Evolutionary conservation across 768 basidiomycete species (phyloP).

Genomic region (Mycena galopus): DNA sequence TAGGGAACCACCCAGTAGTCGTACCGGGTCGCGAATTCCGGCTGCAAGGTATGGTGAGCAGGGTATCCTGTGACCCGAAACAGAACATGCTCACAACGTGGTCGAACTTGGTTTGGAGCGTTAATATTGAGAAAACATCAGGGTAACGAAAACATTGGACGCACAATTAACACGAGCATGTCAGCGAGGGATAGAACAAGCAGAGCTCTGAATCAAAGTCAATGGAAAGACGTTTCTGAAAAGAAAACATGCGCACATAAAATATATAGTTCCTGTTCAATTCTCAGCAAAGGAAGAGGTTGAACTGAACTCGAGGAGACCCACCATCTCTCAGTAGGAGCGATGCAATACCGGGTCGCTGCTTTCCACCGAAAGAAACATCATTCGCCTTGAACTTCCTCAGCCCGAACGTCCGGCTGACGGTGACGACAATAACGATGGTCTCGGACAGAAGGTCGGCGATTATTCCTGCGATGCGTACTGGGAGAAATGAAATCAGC

Average conservation of each 20-base stretch:
- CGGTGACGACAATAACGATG: constrained; percentile 47
- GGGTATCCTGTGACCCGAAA: neutral
- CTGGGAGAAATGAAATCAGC: constrained; percentile 20
- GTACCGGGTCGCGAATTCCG: constrained; percentile 45
- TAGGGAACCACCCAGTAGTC: constrained; percentile 53
- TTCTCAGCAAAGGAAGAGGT: neutral
- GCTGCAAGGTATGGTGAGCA: constrained; percentile 29
- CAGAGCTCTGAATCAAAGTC: constrained; percentile 37
- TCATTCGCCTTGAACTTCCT: constrained; percentile 17
- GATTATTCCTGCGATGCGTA: constrained; percentile 45
- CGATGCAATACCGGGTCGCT: constrained; percentile 41
- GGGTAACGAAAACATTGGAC: neutral
- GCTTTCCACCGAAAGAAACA: constrained; percentile 35
- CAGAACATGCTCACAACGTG: constrained; percentile 40
- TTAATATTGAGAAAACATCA: neutral
- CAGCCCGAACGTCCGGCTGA: constrained; percentile 40
- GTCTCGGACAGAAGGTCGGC: constrained; percentile 46
- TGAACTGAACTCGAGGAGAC: neutral
- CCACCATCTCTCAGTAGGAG: constrained; percentile 43
- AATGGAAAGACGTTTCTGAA: neutral
- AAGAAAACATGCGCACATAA: constrained; percentile 36
- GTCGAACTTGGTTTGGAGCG: constrained; percentile 23
- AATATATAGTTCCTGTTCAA: constrained; percentile 42
- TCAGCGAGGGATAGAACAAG: constrained; percentile 48
- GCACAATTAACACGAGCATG: constrained; percentile 45